Conservation (phyloP, 202 grass and related monocot genomes). For the Eragrostis tef region DNA sequence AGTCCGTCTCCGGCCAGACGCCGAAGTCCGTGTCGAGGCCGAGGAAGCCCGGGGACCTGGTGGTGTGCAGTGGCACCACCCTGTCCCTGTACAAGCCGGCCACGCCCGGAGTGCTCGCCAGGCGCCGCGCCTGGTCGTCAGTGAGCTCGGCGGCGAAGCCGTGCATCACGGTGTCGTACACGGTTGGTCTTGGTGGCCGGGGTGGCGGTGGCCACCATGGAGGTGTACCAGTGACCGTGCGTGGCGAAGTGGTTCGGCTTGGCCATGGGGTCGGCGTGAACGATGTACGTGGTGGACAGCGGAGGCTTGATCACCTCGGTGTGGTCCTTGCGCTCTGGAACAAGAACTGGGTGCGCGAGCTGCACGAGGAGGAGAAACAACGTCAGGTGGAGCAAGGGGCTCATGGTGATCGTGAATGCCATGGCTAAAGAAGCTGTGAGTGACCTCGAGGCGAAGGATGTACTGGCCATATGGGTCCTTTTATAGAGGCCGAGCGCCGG, state of each 20-base stretch:
- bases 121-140: conserved; percentile 58
- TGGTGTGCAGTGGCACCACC: conserved; percentile 34
- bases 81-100: conserved; percentile 34
- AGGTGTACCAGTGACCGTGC: conserved; percentile 56
- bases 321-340: not conserved
- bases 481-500: conserved; percentile 27
- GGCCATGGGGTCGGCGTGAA: conserved; percentile 47
- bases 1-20: too few species aligned
- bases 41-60: conserved; percentile 54
- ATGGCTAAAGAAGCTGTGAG: conserved; percentile 35
- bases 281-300: conserved; percentile 43
- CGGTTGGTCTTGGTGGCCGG: too few species aligned
- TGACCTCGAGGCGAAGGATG: not conserved
- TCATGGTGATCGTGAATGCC: not conserved
- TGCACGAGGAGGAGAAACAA: conserved; percentile 23
- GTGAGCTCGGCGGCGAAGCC: not conserved
- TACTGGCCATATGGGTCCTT: not conserved
- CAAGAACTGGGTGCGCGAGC: not conserved
- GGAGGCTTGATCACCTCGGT: not conserved
- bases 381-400: not conserved
- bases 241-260: conserved; percentile 48
- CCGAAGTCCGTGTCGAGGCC: too few species aligned
- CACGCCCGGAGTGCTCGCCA: too few species aligned
- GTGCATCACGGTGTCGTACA: too few species aligned
- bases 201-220: conserved; percentile 25